Percentiles rank a stretch among this genome's conserved stretches.
Conservation (phyloP, 1,284 basidiomycete genomes). For the Ganoderma sinense region DNA sequence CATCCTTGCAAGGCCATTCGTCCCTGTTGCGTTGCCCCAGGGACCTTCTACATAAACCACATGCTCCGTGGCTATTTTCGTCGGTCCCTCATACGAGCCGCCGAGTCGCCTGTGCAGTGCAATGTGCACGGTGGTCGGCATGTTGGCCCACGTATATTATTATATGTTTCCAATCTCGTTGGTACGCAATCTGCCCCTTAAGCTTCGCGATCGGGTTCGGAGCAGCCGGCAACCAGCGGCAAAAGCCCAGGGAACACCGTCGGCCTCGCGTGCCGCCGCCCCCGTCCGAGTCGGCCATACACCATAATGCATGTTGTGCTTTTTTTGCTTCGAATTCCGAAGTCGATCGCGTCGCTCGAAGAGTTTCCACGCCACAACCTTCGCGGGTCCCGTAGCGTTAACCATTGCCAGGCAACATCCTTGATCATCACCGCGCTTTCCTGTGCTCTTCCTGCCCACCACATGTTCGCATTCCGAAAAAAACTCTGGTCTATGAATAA, state of each 20-base stretch:
- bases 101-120: neutral
- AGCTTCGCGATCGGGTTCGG: neutral
- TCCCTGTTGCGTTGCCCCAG: neutral
- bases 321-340: neutral
- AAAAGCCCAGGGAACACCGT: neutral
- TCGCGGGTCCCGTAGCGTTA: neutral
- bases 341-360: neutral
- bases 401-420: neutral
- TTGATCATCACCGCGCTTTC: neutral
- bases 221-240: neutral
- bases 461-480: neutral
- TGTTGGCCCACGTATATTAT: slow-evolving; percentile 4
- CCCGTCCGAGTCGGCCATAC: too few species aligned
- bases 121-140: neutral
- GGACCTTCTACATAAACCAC: neutral
- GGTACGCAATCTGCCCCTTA: neutral
- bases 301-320: neutral
- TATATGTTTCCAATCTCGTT: neutral
- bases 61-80: neutral
- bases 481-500: neutral
- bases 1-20: neutral
- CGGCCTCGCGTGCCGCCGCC: neutral
- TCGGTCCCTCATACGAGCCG: neutral
- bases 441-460: neutral
- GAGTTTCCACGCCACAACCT: neutral